A percentile compares a stretch with the other conserved stretches of the same genome.
Evolutionary conservation across 139 green algal species (phyloP).

Genomic region (Chlorella ohadii): DNA sequence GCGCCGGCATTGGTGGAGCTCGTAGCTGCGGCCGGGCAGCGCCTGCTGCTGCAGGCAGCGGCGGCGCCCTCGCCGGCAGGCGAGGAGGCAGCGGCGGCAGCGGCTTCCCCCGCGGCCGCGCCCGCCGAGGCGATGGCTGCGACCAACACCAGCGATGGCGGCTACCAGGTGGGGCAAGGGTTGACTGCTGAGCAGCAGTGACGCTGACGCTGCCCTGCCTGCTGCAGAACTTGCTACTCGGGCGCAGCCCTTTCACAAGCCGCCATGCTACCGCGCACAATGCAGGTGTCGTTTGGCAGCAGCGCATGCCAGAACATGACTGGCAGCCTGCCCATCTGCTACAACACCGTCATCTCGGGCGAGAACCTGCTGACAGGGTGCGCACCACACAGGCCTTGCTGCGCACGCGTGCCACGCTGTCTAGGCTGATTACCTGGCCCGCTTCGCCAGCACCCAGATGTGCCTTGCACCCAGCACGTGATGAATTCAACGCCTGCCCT

Average conservation of each 20-base stretch:
- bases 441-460: background rate
- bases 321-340: constrained; percentile 42
- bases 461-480: too few relatives aligned
- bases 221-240: too few relatives aligned
- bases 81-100: background rate
- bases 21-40: background rate
- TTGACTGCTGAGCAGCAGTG: too few relatives aligned
- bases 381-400: background rate
- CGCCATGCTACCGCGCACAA: too few relatives aligned
- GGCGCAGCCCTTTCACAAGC: too few relatives aligned
- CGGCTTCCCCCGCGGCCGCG: background rate
- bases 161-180: background rate
- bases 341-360: constrained; percentile 42
- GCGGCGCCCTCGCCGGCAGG: background rate
- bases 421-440: too few relatives aligned
- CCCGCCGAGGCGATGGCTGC: background rate
- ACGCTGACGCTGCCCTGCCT: too few relatives aligned
- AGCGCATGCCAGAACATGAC: constrained; percentile 33
- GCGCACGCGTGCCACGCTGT: background rate
- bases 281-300: constrained; percentile 7
- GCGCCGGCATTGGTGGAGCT: background rate
- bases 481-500: background rate
- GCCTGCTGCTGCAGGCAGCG: constrained; percentile 8
- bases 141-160: background rate
- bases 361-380: constrained; percentile 46